Conservation (phyloP, 2,329 filamentous ascomycete genomes). For the Dothiorella sarmentorum region DNA sequence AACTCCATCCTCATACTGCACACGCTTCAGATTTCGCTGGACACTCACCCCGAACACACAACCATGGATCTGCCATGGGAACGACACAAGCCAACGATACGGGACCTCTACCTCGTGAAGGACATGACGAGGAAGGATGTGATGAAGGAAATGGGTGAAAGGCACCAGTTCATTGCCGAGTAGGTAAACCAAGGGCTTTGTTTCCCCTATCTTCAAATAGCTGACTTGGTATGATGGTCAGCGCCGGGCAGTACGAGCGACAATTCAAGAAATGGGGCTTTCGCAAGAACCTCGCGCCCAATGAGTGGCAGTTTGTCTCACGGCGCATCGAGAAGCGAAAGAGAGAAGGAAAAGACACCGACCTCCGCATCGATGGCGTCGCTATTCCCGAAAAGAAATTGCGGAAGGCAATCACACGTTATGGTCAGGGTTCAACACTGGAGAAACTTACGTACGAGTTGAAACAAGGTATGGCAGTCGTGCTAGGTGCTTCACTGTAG, state of each 20-base stretch:
- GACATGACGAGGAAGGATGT: constrained; percentile 2
- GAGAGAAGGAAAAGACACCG: constrained; percentile 22
- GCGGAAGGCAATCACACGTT: not conserved
- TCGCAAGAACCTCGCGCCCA: constrained; percentile 24
- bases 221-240: not conserved
- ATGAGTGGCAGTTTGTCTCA: constrained; percentile 24
- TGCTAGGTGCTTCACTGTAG: no score
- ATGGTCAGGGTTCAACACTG: not conserved
- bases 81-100: constrained; percentile 27
- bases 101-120: constrained; percentile 5
- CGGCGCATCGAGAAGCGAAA: constrained; percentile 23
- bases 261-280: constrained; percentile 29
- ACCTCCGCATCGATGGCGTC: not conserved
- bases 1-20: not conserved
- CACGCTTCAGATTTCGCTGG: no score
- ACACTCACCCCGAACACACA: not conserved
- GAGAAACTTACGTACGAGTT: not conserved
- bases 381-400: not conserved
- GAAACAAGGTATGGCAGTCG: not conserved
- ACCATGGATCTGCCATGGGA: constrained; percentile 18
- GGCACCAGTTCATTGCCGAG: constrained; percentile 12
- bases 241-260: constrained; percentile 25
- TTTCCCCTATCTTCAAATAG: not conserved
- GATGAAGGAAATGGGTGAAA: not conserved
- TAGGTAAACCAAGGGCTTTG: not conserved